Evolutionary conservation across 192 early-diverging fungal species (phyloP).

Genomic region (Rhizoclosmatium globosum): DNA sequence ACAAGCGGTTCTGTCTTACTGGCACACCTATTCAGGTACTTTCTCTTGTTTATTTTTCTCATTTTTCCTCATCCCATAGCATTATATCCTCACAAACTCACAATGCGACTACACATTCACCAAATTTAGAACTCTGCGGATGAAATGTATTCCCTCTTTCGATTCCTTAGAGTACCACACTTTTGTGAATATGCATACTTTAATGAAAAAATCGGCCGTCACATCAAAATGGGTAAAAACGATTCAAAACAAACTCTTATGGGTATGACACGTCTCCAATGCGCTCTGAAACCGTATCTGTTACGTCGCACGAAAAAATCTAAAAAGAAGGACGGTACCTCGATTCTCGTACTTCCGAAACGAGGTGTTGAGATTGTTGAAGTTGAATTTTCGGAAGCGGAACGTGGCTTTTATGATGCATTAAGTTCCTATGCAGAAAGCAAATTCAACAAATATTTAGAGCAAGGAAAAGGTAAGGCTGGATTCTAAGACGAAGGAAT

Average conservation of each 20-base stretch:
- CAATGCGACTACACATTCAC: background rate
- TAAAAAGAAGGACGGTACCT: too few species aligned
- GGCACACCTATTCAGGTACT: conserved; percentile 43
- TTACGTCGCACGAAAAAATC: background rate
- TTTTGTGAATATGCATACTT: conserved; percentile 58
- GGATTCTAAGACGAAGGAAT: background rate
- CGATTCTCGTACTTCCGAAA: background rate
- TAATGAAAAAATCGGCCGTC: background rate
- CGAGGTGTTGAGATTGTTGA: background rate
- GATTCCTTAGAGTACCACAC: conserved; percentile 70
- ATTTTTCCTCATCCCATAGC: too few species aligned
- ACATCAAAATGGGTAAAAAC: background rate
- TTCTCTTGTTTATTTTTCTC: too few species aligned
- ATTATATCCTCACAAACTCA: background rate
- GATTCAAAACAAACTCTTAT: background rate
- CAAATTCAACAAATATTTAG: background rate
- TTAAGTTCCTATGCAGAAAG: background rate
- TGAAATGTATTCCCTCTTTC: conserved; percentile 75
- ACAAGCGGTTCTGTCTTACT: conserved; percentile 49
- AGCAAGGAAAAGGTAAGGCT: background rate
- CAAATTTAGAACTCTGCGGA: conserved; percentile 69
- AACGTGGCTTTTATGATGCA: conserved; percentile 19
- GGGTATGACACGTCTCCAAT: conserved; percentile 5
- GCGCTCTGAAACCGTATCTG: background rate
- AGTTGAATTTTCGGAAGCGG: background rate